Evolutionary conservation across 2,329 filamentous ascomycete genomes (phyloP).

Genomic region (Sporothrix brasiliensis): DNA sequence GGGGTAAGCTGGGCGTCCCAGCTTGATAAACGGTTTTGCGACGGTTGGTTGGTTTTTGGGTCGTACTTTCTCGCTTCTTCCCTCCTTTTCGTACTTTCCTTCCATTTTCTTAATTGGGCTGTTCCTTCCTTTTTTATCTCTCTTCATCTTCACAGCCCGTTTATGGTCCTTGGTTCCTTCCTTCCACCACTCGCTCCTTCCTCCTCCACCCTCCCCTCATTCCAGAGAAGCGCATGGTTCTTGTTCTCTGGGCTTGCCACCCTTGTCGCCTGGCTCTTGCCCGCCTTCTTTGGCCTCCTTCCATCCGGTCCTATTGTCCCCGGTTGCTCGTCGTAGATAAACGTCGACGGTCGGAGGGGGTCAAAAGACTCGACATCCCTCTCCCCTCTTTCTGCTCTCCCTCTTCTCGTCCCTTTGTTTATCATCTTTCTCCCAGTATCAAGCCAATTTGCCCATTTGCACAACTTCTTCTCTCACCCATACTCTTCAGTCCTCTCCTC

Average conservation of each 20-base stretch:
- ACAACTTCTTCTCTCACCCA: background rate
- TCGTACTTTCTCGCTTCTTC: slow-evolving; percentile 6
- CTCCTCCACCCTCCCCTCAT: slow-evolving; percentile 24
- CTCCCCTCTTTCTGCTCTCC: background rate
- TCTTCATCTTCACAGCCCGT: background rate
- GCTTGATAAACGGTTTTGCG: slow-evolving; percentile 29
- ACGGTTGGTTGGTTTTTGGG: slow-evolving; percentile 29
- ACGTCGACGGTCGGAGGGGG: slow-evolving; percentile 3
- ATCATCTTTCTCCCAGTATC: no score
- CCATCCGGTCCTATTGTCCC: background rate
- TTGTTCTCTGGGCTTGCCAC: background rate
- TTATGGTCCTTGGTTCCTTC: background rate
- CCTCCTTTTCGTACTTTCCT: background rate
- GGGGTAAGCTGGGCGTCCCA: slow-evolving; percentile 9
- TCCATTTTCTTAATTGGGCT: background rate
- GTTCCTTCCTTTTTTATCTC: background rate
- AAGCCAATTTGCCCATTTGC: no score
- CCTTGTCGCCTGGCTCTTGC: slow-evolving; percentile 19
- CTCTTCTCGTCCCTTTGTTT: no score
- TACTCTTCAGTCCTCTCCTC: background rate
- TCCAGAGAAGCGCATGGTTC: slow-evolving; percentile 27
- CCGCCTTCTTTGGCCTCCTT: background rate
- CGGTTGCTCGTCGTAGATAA: slow-evolving; percentile 21
- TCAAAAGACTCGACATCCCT: background rate
- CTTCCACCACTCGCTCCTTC: slow-evolving; percentile 9